A percentile compares a stretch with the other conserved stretches of the same genome.
These are phyloP conservation scores for Ophiostoma perfectum DNA, from an alignment of 2,329 filamentous ascomycete species.

Conservation along the genomic window DNA sequence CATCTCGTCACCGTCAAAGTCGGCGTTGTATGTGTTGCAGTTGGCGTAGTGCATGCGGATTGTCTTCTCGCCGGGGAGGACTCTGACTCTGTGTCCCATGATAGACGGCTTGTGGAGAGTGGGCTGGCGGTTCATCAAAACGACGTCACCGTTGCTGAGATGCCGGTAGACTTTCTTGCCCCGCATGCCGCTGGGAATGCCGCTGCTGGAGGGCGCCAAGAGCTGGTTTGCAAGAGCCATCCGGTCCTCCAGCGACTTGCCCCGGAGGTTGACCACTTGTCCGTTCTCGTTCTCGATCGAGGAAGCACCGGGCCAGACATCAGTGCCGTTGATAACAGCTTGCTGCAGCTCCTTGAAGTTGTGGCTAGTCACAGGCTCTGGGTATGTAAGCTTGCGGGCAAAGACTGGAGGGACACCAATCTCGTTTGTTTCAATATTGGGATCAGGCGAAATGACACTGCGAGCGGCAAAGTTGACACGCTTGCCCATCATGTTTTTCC, in stretches of 20 bases:
- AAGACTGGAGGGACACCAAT: conserved; percentile 98
- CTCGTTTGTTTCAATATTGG: conserved; percentile 98
- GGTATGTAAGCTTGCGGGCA: conserved; percentile 90
- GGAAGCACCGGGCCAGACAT: conserved; percentile 89
- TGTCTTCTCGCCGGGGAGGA: conserved; percentile 89
- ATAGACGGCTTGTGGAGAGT: conserved; percentile 98
- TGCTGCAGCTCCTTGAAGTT: conserved; percentile 96
- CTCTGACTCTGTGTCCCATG: conserved; percentile 92
- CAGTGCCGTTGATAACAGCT: conserved; percentile 88
- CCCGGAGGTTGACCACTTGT: conserved; percentile 78
- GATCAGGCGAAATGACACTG: conserved; percentile 96
- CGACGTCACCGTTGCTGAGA: conserved; percentile 92
- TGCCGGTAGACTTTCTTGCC: conserved; percentile 98
- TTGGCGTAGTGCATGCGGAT: conserved; percentile 99
- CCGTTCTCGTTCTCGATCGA: conserved; percentile 96
- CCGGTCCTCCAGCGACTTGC: conserved; percentile 83
- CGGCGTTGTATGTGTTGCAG: conserved; percentile 98
- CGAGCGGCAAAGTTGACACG: conserved; percentile 97
- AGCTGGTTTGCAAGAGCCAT: conserved; percentile 88
- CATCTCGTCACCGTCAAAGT: conserved; percentile 99
- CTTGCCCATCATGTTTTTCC: conserved; percentile 99
- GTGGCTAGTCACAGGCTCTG: conserved; percentile 93
- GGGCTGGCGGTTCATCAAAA: conserved; percentile 97
- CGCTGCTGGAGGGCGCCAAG: conserved; percentile 73
- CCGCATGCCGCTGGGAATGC: conserved; percentile 65